Evolutionary conservation across 1,139 yeast species (phyloP).

Genomic region (Yamadazyma pseudoaaseri): DNA sequence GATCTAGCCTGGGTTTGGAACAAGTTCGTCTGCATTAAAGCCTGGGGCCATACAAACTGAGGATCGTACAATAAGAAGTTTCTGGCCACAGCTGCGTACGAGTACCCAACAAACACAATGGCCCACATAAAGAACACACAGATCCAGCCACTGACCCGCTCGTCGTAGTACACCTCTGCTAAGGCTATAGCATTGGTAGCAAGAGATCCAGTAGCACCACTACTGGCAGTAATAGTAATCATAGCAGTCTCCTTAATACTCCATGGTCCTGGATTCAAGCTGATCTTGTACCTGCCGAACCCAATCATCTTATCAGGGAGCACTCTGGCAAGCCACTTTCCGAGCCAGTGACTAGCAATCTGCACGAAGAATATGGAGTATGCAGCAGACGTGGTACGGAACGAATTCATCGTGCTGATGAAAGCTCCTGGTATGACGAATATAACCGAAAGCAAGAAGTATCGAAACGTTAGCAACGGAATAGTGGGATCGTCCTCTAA

Average conservation of each 20-base stretch:
- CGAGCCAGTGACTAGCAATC: constrained; percentile 39
- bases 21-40: constrained; percentile 46
- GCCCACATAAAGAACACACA: constrained; percentile 44
- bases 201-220: constrained; percentile 47
- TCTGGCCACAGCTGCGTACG: constrained; percentile 45
- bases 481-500: no score
- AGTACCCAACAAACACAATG: constrained; percentile 45
- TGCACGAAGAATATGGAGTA: constrained; percentile 47
- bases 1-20: constrained; percentile 28
- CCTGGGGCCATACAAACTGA: constrained; percentile 44
- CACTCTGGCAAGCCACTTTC: constrained; percentile 27
- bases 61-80: constrained; percentile 40
- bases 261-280: constrained; percentile 47
- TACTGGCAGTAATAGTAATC: constrained; percentile 43
- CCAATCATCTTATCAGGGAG: constrained; percentile 24
- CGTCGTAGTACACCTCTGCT: constrained; percentile 38
- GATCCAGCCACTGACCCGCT: constrained; percentile 25
- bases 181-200: constrained; percentile 41
- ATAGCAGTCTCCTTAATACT: constrained; percentile 43
- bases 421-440: no score
- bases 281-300: constrained; percentile 22
- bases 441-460: no score
- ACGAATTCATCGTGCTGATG: no score
- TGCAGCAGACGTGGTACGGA: no score
- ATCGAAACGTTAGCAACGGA: no score